Evolutionary conservation across 495 filamentous ascomycete species (phyloP).

Genomic region (Hypomontagnella submonticulosa): DNA sequence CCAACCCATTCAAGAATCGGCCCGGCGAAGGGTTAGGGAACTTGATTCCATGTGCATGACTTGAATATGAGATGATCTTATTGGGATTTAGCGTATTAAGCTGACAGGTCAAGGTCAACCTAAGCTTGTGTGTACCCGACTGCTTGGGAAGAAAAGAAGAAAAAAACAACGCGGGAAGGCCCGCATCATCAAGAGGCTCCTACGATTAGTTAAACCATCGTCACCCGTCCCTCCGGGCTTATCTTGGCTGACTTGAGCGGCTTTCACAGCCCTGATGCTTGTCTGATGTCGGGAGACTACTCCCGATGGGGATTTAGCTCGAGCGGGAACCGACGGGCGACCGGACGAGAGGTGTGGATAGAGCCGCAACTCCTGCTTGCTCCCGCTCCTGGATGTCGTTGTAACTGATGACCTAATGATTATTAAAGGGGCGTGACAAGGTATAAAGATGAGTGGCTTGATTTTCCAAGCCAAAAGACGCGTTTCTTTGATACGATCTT

Average conservation of each 20-base stretch:
- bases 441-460: slow-evolving; percentile 19
- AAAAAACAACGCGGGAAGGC: slow-evolving; percentile 4
- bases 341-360: too few species aligned
- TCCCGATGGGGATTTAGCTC: neutral
- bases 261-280: slow-evolving; percentile 9
- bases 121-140: neutral
- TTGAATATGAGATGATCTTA: neutral
- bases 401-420: neutral
- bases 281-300: neutral
- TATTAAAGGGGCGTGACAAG: slow-evolving; percentile 5
- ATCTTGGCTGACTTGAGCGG: slow-evolving; percentile 4
- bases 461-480: neutral
- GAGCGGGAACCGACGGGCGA: too few species aligned
- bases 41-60: slow-evolving; percentile 6
- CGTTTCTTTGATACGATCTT: slow-evolving; percentile 5
- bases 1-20: slow-evolving; percentile 18
- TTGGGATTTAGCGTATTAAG: slow-evolving; percentile 8
- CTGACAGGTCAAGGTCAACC: neutral
- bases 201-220: neutral
- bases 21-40: slow-evolving; percentile 4
- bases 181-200: slow-evolving; percentile 16
- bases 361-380: neutral
- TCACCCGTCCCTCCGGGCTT: slow-evolving; percentile 10
- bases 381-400: neutral
- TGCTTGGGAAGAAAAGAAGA: neutral